Conservation (phyloP, 768 basidiomycete genomes). For the Mycena pura region DNA sequence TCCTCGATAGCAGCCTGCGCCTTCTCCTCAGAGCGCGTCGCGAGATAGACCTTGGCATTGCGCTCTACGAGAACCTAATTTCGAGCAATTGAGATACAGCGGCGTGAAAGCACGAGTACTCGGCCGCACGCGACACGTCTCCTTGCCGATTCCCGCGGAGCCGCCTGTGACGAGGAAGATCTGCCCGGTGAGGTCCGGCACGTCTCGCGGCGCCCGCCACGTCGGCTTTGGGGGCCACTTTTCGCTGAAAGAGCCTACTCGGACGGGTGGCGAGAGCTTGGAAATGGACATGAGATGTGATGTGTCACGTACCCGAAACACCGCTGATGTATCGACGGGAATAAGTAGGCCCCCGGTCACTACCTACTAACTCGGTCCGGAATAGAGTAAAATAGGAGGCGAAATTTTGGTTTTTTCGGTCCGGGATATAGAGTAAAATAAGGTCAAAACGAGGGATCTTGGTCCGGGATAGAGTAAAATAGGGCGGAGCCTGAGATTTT, state of each 20-base stretch:
- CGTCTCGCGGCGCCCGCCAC: conserved; percentile 34
- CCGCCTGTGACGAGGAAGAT: conserved; percentile 43
- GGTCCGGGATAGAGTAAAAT: no score
- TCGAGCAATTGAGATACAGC: background rate
- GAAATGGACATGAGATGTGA: conserved; percentile 18
- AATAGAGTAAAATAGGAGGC: no score
- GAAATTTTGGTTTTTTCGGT: no score
- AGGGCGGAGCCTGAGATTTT: no score
- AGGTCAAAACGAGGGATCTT: no score
- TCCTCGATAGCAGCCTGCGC: conserved; percentile 46
- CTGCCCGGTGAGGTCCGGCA: conserved; percentile 42
- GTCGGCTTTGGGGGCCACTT: conserved; percentile 34
- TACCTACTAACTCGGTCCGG: no score
- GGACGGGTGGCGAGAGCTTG: conserved; percentile 21
- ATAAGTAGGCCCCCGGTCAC: no score
- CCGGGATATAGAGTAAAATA: no score
- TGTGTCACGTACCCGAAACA: no score
- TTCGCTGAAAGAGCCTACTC: conserved; percentile 27
- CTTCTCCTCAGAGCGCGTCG: conserved; percentile 40
- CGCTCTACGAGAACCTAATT: conserved; percentile 45
- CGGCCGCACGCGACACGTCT: conserved; percentile 27
- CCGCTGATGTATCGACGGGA: no score
- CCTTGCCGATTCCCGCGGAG: conserved; percentile 28
- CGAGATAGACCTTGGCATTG: conserved; percentile 58
- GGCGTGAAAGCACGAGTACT: background rate